Conservation (phyloP, 2,329 filamentous ascomycete species). For the Talaromyces funiculosus region DNA sequence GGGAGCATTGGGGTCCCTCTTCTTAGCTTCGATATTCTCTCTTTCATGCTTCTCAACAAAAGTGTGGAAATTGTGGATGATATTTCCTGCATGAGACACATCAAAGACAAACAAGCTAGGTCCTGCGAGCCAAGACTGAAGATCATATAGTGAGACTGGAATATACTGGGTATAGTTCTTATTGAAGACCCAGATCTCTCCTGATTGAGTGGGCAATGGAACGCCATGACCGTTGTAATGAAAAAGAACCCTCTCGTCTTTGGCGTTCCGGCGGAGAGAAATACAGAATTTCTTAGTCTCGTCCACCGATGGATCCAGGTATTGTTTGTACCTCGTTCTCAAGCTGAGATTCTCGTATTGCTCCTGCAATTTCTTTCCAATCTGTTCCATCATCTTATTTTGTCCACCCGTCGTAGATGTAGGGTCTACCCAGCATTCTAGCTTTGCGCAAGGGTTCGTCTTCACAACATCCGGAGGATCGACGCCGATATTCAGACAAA, state of each 20-base stretch:
- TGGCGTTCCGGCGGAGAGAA: constrained; percentile 82
- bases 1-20: constrained; percentile 65
- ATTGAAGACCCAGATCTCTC: constrained; percentile 99
- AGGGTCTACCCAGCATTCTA: constrained; percentile 96
- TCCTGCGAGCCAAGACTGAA: constrained; percentile 92
- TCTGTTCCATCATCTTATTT: constrained; percentile 82
- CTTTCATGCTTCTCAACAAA: constrained; percentile 93
- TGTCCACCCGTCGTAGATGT: constrained; percentile 68
- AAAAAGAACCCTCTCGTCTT: constrained; percentile 92
- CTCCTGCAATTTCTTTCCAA: constrained; percentile 89
- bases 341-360: constrained; percentile 96
- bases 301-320: constrained; percentile 91
- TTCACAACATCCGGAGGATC: constrained; percentile 96
- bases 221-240: constrained; percentile 99
- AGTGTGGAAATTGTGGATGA: constrained; percentile 87
- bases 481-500: constrained; percentile 95
- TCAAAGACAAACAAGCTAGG: constrained; percentile 97
- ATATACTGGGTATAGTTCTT: constrained; percentile 99
- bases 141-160: constrained; percentile 86
- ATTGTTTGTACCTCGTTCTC: constrained; percentile 94
- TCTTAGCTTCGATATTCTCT: constrained; percentile 71
- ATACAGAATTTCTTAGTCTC: constrained; percentile 96
- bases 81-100: constrained; percentile 92
- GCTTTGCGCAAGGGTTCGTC: constrained; percentile 84
- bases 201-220: constrained; percentile 87